Base-by-base conservation (phyloP, 805 yeast genomes). In the Helenozyma baotianmanensis region DNA sequence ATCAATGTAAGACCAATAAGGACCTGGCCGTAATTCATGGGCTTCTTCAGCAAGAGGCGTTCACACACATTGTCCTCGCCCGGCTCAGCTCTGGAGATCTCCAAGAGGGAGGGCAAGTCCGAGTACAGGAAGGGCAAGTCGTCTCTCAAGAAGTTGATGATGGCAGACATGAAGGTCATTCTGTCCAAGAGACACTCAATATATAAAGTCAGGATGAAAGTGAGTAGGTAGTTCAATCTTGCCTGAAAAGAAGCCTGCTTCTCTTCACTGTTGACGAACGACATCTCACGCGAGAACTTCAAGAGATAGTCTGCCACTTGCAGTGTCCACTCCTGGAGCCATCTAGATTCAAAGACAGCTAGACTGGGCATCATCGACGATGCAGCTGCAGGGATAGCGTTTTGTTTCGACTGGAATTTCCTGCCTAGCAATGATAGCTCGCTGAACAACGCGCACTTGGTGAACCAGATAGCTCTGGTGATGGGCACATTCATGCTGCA, bases 271-370 rank as follows among this genome's bases (percentile, higher is more conserved):
- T 42, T 36, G 4, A 61, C 50, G 6, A 26, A 24, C 4, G 36
- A 27, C 52, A 64, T 51, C 21, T 70, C 74, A 26, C 66, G 62
- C 15, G 79, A 63, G 16, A 72, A 63, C 41, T 68, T 68, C 40
- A 72, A 77, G 9, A 80, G 46, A 45, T 68, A 82, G 35, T 74
- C 78, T 3, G 78, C 68, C 11, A 89, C 78, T 43, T 84, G 94
- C 25, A 79, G 83, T 0, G 97, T 84, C 97, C 97, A 90, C 52
- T 87, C 96, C 37, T 75, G 76, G 13, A 81, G 64, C 87, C 96
- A 82, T 29, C 70, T 74, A 15, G 60, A 54, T 38, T 79, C 82
- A n/a, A 67, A 44, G 15, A 44, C 43, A 15, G 62, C 61, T 1
- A 54, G 37, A n/a, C 38, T 27, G 3, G 34, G 37, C 23, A 35